These are phyloP conservation scores for Leishmania lainsoni DNA, from an alignment of 208 protist species.

Conservation along the genomic window DNA sequence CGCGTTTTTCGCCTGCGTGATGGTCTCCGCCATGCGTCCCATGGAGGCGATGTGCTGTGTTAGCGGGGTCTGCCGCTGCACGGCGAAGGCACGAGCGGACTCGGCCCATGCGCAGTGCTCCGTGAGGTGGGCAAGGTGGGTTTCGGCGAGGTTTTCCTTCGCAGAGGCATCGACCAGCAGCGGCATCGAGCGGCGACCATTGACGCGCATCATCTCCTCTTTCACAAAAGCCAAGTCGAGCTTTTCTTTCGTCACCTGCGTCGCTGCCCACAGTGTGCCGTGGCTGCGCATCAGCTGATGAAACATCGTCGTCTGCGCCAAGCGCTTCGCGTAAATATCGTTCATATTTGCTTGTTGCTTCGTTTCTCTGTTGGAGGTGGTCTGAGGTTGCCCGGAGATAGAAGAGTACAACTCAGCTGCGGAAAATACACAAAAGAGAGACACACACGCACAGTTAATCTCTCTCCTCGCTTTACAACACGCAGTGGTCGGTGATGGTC, in stretches of 20 bases:
- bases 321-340: slow-evolving; percentile 79
- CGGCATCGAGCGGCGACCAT: slow-evolving; percentile 83
- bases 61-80: slow-evolving; percentile 84
- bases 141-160: slow-evolving; percentile 53
- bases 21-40: slow-evolving; percentile 88
- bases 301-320: slow-evolving; percentile 86
- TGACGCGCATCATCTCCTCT: slow-evolving; percentile 90
- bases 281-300: slow-evolving; percentile 89
- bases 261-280: slow-evolving; percentile 86
- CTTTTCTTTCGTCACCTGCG: slow-evolving; percentile 84
- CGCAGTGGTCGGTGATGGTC: neutral
- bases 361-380: neutral
- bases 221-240: slow-evolving; percentile 77
- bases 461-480: neutral
- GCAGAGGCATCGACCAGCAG: slow-evolving; percentile 77
- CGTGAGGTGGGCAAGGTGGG: slow-evolving; percentile 75
- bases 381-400: neutral
- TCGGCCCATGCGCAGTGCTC: slow-evolving; percentile 87
- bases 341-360: slow-evolving; percentile 56
- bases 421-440: neutral
- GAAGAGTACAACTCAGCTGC: neutral
- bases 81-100: slow-evolving; percentile 71
- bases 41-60: slow-evolving; percentile 85
- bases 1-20: slow-evolving; percentile 66
- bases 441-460: neutral